A percentile compares a stretch with the other conserved stretches of the same genome.
phyloP scores from a whole-genome alignment of 306 rosid species.

The Pueraria montana region DNA sequence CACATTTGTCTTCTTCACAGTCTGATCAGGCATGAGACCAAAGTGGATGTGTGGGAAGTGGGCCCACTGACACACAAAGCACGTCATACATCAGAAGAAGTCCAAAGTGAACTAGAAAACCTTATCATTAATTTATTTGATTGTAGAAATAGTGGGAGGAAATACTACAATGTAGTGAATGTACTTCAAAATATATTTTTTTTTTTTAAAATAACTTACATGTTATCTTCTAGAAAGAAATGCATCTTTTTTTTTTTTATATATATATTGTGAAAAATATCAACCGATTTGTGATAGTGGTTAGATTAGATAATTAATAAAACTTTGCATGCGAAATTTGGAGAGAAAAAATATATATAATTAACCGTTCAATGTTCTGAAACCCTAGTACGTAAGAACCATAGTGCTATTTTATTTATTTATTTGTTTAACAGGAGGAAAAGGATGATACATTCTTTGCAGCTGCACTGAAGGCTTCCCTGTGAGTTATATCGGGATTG shows the following conservation, averaged over 20 bases:
- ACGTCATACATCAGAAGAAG: slow-evolving; percentile 40
- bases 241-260: background rate
- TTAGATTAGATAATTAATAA: background rate
- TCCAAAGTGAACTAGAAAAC: slow-evolving; percentile 45
- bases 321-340: background rate
- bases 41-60: slow-evolving; percentile 98
- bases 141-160: background rate
- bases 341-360: background rate
- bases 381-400: slow-evolving; percentile 44
- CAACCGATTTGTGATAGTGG: background rate
- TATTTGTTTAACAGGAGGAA: background rate
- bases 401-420: background rate
- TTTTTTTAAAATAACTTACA: background rate
- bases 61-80: slow-evolving; percentile 86
- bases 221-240: background rate
- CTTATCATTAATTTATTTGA: slow-evolving; percentile 40
- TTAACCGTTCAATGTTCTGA: background rate
- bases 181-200: background rate
- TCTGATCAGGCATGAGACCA: slow-evolving; percentile 93
- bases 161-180: slow-evolving; percentile 11
- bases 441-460: slow-evolving; percentile 86
- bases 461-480: slow-evolving; percentile 99
- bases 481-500: slow-evolving; percentile 96
- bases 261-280: slow-evolving; percentile 1
- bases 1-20: slow-evolving; percentile 75